These are phyloP conservation scores for Salix exigua DNA, from an alignment of 345 rosid species.

Conservation along the genomic window DNA sequence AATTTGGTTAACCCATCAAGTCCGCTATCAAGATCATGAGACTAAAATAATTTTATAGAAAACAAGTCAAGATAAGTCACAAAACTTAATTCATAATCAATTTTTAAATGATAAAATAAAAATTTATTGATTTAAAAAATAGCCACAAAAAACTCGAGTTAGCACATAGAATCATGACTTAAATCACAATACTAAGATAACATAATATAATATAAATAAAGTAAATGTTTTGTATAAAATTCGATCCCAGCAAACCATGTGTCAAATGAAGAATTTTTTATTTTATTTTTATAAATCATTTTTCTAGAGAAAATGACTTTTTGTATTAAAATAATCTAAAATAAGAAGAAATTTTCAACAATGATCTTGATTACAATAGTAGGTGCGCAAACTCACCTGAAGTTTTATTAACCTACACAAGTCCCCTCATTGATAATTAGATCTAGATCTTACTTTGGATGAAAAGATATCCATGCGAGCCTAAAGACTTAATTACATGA, in stretches of 20 bases:
- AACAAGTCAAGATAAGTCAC: fast-evolving
- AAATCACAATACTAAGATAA: fast-evolving
- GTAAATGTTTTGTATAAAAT: no score
- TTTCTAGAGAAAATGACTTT: no score
- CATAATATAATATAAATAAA: no score
- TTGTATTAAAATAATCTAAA: neutral
- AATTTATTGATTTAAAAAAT: no score
- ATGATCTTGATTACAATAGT: neutral
- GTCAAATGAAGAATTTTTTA: no score
- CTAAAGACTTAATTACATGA: fast-evolving
- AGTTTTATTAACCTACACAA: fast-evolving
- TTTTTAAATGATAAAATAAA: fast-evolving
- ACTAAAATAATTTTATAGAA: no score
- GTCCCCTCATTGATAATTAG: fast-evolving
- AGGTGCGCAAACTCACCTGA: neutral
- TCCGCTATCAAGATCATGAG: fast-evolving
- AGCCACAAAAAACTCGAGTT: no score
- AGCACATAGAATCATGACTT: fast-evolving
- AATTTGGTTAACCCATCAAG: fast-evolving
- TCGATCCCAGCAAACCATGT: no score
- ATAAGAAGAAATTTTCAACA: neutral
- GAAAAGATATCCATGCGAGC: neutral
- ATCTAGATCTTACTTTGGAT: no score
- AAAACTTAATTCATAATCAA: no score
- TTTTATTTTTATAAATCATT: no score